phyloP scores from a whole-genome alignment of 2,329 filamentous ascomycete species.

The Claviceps pazoutovae region DNA sequence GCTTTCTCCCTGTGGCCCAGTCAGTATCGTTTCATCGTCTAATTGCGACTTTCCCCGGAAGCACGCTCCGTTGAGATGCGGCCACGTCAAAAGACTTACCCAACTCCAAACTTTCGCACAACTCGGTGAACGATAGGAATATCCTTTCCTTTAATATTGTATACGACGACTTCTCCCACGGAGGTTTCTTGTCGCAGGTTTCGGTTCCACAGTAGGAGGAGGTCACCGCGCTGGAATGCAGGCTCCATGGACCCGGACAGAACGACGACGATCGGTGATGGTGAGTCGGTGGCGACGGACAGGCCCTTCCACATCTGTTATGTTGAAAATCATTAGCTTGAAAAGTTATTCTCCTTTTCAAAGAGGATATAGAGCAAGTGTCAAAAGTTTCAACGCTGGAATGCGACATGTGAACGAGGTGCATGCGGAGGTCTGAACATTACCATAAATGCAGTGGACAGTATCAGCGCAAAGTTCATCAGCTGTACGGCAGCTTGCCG shows the following conservation, averaged over 20 bases:
- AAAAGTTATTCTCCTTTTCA: too few species aligned
- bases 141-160: conserved; percentile 81
- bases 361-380: too few species aligned
- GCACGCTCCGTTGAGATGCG: too few species aligned
- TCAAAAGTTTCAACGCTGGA: too few species aligned
- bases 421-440: neutral
- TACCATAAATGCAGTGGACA: conserved; percentile 85
- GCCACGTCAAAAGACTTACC: conserved; percentile 23
- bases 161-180: conserved; percentile 46
- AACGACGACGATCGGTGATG: conserved; percentile 71
- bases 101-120: conserved; percentile 56
- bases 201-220: conserved; percentile 66
- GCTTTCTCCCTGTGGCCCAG: conserved; percentile 31
- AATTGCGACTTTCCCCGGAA: too few species aligned
- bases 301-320: conserved; percentile 75
- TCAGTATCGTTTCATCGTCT: conserved; percentile 3
- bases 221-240: conserved; percentile 64
- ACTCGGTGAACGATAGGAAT: conserved; percentile 96
- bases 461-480: conserved; percentile 80
- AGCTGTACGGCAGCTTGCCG: conserved; percentile 70
- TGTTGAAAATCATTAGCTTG: neutral
- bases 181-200: conserved; percentile 41
- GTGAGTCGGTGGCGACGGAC: conserved; percentile 61
- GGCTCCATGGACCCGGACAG: conserved; percentile 75
- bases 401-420: neutral